A percentile compares a stretch with the other conserved stretches of the same genome.
These are phyloP conservation scores for Paecilomyces formosus DNA, from an alignment of 2,329 filamentous ascomycete genomes.

Conservation along the genomic window DNA sequence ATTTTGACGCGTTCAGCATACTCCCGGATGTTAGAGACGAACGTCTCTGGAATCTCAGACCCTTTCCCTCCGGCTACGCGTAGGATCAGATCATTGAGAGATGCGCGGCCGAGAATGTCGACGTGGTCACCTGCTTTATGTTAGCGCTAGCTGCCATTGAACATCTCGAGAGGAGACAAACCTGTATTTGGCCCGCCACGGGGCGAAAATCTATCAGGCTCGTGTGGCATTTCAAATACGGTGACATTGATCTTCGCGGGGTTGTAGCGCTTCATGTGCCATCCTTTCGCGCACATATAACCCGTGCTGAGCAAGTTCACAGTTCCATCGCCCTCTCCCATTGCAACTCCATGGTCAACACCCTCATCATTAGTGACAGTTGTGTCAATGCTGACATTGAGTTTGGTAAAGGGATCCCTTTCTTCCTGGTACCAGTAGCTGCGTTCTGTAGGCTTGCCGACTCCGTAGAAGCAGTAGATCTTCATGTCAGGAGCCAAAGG, in stretches of 20 bases:
- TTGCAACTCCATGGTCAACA: conserved; percentile 80
- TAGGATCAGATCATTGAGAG: conserved; percentile 83
- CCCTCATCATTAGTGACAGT: conserved; percentile 34
- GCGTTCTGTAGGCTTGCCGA: conserved; percentile 88
- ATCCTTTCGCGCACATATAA: conserved; percentile 96
- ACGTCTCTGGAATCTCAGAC: conserved; percentile 65
- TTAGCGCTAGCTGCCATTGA: neutral
- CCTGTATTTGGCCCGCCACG: conserved; percentile 61
- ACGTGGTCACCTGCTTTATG: conserved; percentile 70
- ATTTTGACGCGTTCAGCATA: conserved; percentile 82
- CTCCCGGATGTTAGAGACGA: conserved; percentile 72
- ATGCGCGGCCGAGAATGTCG: conserved; percentile 84
- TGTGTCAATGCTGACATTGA: conserved; percentile 47
- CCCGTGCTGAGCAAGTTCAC: conserved; percentile 86
- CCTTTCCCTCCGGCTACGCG: conserved; percentile 80
- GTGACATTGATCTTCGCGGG: conserved; percentile 74
- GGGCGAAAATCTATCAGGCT: conserved; percentile 86
- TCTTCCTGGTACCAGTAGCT: conserved; percentile 85
- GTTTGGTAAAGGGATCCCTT: conserved; percentile 52
- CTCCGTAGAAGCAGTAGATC: conserved; percentile 93
- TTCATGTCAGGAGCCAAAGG: conserved; percentile 84
- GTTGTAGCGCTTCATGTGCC: conserved; percentile 90
- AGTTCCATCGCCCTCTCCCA: conserved; percentile 94
- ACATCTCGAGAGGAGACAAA: conserved; percentile 19
- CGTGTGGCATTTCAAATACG: conserved; percentile 92